phyloP scores from a whole-genome alignment of 129 eudicot species.

The Glebionis coronaria region DNA sequence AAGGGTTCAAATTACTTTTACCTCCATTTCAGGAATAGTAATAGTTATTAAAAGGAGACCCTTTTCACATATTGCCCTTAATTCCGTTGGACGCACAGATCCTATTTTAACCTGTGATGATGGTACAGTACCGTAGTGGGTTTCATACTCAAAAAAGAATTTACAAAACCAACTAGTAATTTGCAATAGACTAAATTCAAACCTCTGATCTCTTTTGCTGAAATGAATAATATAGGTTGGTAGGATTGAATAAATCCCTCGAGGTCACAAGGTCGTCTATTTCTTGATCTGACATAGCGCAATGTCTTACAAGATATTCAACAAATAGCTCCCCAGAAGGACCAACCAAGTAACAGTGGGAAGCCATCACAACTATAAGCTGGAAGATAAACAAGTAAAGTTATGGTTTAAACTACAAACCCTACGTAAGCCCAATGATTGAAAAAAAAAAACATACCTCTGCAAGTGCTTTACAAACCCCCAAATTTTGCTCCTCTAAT shows the following conservation, averaged over 20 bases:
- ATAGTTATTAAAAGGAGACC: slow-evolving; percentile 91
- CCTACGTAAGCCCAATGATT: background rate
- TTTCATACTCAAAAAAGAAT: background rate
- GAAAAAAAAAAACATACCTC: slow-evolving; percentile 58
- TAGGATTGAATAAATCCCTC: slow-evolving; percentile 43
- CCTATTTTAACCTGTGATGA: slow-evolving; percentile 58
- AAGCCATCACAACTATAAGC: slow-evolving; percentile 98
- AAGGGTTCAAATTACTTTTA: slow-evolving; percentile 27
- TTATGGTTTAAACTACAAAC: slow-evolving; percentile 6
- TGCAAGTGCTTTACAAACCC: slow-evolving; percentile 88
- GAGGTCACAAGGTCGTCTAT: slow-evolving; percentile 47
- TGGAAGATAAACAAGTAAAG: slow-evolving; percentile 34
- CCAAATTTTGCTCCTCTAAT: slow-evolving; percentile 75
- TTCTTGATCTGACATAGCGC: slow-evolving; percentile 74
- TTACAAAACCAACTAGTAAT: too few species aligned
- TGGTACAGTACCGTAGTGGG: slow-evolving; percentile 11
- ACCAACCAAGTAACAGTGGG: slow-evolving; percentile 94
- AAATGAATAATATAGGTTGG: slow-evolving; percentile 54
- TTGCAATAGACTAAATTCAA: background rate
- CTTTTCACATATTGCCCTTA: slow-evolving; percentile 81
- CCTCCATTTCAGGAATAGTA: slow-evolving; percentile 99
- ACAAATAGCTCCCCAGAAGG: slow-evolving; percentile 88
- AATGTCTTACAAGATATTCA: slow-evolving; percentile 85
- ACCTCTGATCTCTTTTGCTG: slow-evolving; percentile 75
- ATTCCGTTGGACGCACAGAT: slow-evolving; percentile 62